Base-by-base conservation (phyloP, 495 filamentous ascomycete species). In the Mycothermus thermophilus region DNA sequence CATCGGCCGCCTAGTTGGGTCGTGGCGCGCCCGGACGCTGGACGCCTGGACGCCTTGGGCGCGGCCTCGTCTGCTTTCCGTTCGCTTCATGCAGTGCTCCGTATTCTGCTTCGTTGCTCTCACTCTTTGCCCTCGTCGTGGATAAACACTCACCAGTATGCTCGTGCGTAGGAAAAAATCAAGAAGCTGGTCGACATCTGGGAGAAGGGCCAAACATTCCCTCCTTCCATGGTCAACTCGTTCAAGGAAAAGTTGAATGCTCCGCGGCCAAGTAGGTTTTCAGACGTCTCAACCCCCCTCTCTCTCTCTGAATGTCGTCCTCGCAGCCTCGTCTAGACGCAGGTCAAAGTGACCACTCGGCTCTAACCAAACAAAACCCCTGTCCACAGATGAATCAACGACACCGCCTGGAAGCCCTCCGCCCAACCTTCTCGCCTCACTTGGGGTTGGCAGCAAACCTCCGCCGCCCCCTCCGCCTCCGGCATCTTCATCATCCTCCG, bases 171-270 rank as follows among this genome's bases (percentile, higher is more conserved):
- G 86, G 87, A 90, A 59, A 95, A 93, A 69, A 88, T 94, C 53
- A 81, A 73, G 58, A 94, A 95, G 56, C 74, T 96, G 50, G 66
- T 95, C 62, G 85, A 93, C 54, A 97, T 97, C 50, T 97, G 90
- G 90, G 88, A 96, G 53, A 86, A 87, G 42, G 85, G 83, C 37
- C 75, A 75, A 50, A 96, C 86, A 18, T 96, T 97, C 59, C 87
- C 88, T 17, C 54, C 73, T 14, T 52, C 74, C 21, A 80, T 93
- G 77, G 71, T 97, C 49, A 69, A 71, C 30, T 73, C 73, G 11
- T 93, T 94, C 70, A 93, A 86, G 55, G 70, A 85, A 50, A 90
- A 82, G 57, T 58, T 94, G 52, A 77, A 69, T 39, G 64, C 72
- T 37, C 60, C 71, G 22, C 50, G 57, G 52, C 59, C 60, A 48